A percentile compares a stretch with the other conserved stretches of the same genome.
phyloP scores from a whole-genome alignment of 352 stramenopile species.

The Nothophytophthora sp. region DNA sequence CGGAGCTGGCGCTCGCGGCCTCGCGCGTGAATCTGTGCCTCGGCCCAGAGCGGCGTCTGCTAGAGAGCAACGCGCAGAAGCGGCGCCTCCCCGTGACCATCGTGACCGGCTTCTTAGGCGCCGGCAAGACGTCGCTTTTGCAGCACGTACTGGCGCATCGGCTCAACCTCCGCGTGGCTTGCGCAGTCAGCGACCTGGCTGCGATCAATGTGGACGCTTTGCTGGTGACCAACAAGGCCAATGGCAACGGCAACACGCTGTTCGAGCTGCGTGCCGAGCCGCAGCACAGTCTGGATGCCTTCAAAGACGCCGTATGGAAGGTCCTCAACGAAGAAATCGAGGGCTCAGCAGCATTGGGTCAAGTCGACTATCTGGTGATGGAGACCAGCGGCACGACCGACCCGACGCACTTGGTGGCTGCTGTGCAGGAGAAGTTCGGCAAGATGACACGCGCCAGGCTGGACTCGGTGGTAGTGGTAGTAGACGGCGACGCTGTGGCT shows the following conservation, averaged over 20 bases:
- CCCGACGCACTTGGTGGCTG: constrained; percentile 61
- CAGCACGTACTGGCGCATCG: constrained; percentile 65
- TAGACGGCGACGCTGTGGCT: constrained; percentile 72
- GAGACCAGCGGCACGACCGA: constrained; percentile 80
- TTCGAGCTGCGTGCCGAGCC: constrained; percentile 30
- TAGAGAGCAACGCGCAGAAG: constrained; percentile 50
- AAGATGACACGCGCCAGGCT: constrained; percentile 79
- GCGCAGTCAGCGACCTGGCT: constrained; percentile 68
- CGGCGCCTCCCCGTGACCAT: constrained; percentile 62
- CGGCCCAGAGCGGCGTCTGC: constrained; percentile 47
- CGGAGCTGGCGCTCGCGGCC: constrained; percentile 43
- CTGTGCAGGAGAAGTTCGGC: constrained; percentile 74
- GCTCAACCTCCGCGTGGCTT: constrained; percentile 69
- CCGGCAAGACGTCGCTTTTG: constrained; percentile 73
- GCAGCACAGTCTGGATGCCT: constrained; percentile 33
- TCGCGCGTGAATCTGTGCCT: constrained; percentile 62
- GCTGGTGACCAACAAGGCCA: constrained; percentile 45
- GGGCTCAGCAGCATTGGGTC: constrained; percentile 25
- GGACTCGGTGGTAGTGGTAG: constrained; percentile 76
- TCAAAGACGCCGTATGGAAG: constrained; percentile 79
- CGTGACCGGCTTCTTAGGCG: constrained; percentile 64
- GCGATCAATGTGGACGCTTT: constrained; percentile 72
- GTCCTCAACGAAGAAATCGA: constrained; percentile 33
- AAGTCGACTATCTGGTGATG: constrained; percentile 80
- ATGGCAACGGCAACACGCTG: constrained; percentile 24